Conservation (phyloP, 73 alveolate genomes). For the Tetrahymena borealis region DNA sequence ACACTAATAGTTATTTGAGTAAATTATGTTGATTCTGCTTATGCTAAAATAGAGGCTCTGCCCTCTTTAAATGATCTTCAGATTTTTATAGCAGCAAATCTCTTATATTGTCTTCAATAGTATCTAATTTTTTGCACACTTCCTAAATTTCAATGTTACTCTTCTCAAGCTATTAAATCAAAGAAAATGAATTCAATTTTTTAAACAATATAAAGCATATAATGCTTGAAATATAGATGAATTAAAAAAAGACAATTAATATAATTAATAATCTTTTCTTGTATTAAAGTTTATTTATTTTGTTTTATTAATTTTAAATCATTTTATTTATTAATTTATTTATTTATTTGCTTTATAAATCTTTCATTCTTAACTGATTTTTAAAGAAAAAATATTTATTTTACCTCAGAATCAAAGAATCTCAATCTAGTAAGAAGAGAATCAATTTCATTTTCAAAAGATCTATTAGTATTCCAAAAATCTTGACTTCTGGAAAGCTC, state of each 20-base stretch:
- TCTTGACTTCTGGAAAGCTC: conserved; percentile 27
- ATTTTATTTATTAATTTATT: too few relatives aligned
- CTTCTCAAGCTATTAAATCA: not conserved
- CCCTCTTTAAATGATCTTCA: conserved; percentile 33
- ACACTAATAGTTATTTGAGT: conserved; percentile 1
- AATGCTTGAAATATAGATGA: too few relatives aligned
- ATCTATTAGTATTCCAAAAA: conserved; percentile 27
- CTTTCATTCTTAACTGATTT: not conserved
- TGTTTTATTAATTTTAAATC: too few relatives aligned
- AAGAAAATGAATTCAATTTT: not conserved
- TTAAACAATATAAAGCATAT: too few relatives aligned
- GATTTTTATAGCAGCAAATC: conserved; percentile 14
- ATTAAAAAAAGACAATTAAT: too few relatives aligned
- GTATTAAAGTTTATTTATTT: too few relatives aligned
- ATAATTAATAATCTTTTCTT: too few relatives aligned
- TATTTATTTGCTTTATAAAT: too few relatives aligned
- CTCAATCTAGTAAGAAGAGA: conserved; percentile 3
- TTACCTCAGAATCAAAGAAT: conserved; percentile 20
- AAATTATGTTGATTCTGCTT: conserved; percentile 13
- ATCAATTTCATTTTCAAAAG: conserved; percentile 35
- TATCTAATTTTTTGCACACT: conserved; percentile 19
- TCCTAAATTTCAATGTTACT: conserved; percentile 29
- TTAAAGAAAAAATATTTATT: not conserved
- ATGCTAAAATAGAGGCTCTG: conserved; percentile 41
- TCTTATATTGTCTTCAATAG: conserved; percentile 30